Conservation (phyloP, 2,329 filamentous ascomycete species). For the Cytospora schulzeri region DNA sequence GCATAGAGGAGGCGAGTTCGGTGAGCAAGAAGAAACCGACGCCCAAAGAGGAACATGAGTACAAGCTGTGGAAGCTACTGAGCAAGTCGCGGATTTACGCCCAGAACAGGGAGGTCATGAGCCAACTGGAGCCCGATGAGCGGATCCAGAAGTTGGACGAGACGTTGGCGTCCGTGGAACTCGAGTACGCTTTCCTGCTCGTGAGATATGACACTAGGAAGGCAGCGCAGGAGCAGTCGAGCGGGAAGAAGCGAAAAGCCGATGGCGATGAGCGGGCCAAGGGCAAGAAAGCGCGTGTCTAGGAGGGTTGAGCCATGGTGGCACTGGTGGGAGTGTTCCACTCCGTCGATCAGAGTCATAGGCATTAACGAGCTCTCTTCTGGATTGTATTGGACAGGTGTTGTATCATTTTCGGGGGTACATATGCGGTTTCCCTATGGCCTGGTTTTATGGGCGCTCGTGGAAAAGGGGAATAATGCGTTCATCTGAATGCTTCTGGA, state of each 20-base stretch:
- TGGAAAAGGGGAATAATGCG: background rate
- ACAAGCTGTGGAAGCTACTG: conserved; percentile 71
- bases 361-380: background rate
- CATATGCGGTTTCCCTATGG: background rate
- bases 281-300: conserved; percentile 51
- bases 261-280: conserved; percentile 32
- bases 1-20: conserved; percentile 42
- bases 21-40: conserved; percentile 44
- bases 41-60: conserved; percentile 61
- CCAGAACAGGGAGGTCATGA: conserved; percentile 72
- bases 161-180: conserved; percentile 67
- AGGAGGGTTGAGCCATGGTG: conserved; percentile 27
- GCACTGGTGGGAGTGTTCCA: background rate
- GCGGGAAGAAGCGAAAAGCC: conserved; percentile 50
- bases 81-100: conserved; percentile 77
- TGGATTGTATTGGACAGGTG: conserved; percentile 4
- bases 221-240: conserved; percentile 26
- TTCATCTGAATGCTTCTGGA: background rate
- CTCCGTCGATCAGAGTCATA: background rate
- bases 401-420: background rate
- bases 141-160: conserved; percentile 73
- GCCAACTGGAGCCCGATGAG: conserved; percentile 68
- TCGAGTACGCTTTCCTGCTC: conserved; percentile 72
- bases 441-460: background rate
- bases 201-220: conserved; percentile 46